Evolutionary conservation across 2,329 filamentous ascomycete genomes (phyloP), one percentile per base, ranked within the genome.

Genomic region (Aspergillus fischeri): DNA sequence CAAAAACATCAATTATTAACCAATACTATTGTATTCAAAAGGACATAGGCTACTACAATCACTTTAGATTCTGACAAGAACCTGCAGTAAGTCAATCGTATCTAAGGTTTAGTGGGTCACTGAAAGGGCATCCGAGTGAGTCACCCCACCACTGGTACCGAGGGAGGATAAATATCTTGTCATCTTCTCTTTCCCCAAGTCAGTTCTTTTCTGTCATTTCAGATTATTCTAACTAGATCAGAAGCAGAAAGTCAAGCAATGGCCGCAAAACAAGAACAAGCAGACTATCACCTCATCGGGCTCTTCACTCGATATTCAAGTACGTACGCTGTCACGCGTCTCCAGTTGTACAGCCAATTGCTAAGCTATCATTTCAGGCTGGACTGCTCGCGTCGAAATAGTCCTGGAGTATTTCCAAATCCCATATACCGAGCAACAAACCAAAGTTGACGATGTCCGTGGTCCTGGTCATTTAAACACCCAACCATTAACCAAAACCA

Each of bases 391-490:
- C 21, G 68, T 73, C 4, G 69, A 70, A 41, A 62, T 66, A 3
- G 63, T 74, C 8, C 54, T 74, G 38, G 68, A 73, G 52, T 73
- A 73, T 58, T 73, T 73, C 54, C 54, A 67, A 14, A 73, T 74
- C 25, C 66, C 66, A 4, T 62, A 73, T 54, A 65, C 65, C 0
- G 50, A 53, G 11, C 57, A 67, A 49, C 62, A 67, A 28, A 38
- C 69, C 2, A 63, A 61, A 5, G 53, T 72, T 2, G 51, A 63
- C n/a, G 65, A 72, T 49, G 70, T 72, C 63, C 17, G 29, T 51
- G 6, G 21, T 20, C 17, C 25, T 45, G 29, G 48, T 32, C 25
- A 21, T 21, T 38, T 3, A 7, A 24, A 56, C 47, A 47, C n/a
- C 54, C 25, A 48, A 24, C 1, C 20, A 24, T 10, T 21, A 38